A percentile compares a stretch with the other conserved stretches of the same genome.
These are phyloP conservation scores for Cryomyces minteri DNA, from an alignment of 495 filamentous ascomycete species.

Conservation along the genomic window DNA sequence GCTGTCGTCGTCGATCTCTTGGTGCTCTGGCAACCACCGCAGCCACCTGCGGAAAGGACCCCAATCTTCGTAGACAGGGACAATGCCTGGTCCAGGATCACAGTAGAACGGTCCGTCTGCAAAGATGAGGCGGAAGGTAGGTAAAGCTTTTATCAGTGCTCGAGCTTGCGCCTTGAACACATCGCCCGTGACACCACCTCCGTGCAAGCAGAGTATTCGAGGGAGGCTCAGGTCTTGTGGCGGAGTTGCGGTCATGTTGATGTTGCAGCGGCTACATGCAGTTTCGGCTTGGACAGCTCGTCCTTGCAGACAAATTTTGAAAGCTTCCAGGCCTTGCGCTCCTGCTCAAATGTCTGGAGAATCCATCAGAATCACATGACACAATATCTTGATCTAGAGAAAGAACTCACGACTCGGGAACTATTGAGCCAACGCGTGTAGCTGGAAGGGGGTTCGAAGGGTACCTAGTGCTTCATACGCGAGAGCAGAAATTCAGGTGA, in stretches of 20 bases:
- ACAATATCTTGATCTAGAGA: too few species aligned
- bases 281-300: too few species aligned
- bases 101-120: constrained; percentile 37
- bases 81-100: constrained; percentile 29
- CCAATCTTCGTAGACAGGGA: constrained; percentile 31
- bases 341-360: too few species aligned
- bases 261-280: too few species aligned
- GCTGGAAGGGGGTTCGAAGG: too few species aligned
- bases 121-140: constrained; percentile 38
- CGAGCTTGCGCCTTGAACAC: constrained; percentile 43
- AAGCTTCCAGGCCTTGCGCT: too few species aligned
- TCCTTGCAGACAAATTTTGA: too few species aligned
- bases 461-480: too few species aligned
- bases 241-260: not conserved
- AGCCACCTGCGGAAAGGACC: constrained; percentile 43
- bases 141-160: constrained; percentile 25
- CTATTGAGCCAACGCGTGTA: too few species aligned
- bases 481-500: too few species aligned
- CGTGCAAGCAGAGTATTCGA: constrained; percentile 50
- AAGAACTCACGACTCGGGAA: too few species aligned
- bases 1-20: constrained; percentile 24
- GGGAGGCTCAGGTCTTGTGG: not conserved
- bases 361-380: too few species aligned
- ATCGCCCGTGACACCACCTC: constrained; percentile 41
- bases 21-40: constrained; percentile 28